Base-by-base conservation (phyloP, 495 filamentous ascomycete species). In the Thozetella sp. region DNA sequence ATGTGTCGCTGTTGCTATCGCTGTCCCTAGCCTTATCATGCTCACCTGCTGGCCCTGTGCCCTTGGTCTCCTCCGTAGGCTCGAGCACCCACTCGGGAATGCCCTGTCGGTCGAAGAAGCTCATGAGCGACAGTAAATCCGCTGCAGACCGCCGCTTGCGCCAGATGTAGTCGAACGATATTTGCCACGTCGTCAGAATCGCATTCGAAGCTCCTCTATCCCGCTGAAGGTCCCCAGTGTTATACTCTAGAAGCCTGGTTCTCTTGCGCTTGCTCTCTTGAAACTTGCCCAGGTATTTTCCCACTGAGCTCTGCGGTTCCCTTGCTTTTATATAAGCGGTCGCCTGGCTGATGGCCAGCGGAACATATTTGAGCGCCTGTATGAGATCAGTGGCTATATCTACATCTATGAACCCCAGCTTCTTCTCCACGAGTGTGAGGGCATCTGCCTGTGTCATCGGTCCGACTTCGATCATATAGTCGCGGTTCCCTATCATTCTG, bases 281-380 rank as follows among this genome's bases (percentile, higher is more conserved):
- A 53, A 80, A 79, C 17, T 69, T 54, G 45, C 70, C 43, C 0
- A 81, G 60, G 58, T 84, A 83, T 52, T 70, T 72, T 56, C 56
- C 34, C 6, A 59, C 51, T 26, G 70, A 70, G 50, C 25, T 61
- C 43, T 58, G 60, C 9, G 67, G 68, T 27, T 51, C 56, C 25
- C 63, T 58, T 51, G 25, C 45, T 22, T 65, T 59, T 53, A 85
- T 82, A 60, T 78, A 84, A 2, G 69, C 72, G 6, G 78, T 77
- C 2, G 79, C 80, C 63, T 85, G 80, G 13, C 68, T 68, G 30
- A 84, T 82, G 2, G 80, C 80, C 12, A 84, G 75, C 20, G 83
- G 79, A 59, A 85, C 71, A 50, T 58, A 72, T 10, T 80, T 78
- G 2, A 84, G 73, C 23, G 65, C 69, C 23, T 56, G 56, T 17